Percentiles rank a stretch among this genome's conserved stretches.
Conservation (phyloP, 202 grass and related monocot genomes). For the Hordeum pubiflorum region DNA sequence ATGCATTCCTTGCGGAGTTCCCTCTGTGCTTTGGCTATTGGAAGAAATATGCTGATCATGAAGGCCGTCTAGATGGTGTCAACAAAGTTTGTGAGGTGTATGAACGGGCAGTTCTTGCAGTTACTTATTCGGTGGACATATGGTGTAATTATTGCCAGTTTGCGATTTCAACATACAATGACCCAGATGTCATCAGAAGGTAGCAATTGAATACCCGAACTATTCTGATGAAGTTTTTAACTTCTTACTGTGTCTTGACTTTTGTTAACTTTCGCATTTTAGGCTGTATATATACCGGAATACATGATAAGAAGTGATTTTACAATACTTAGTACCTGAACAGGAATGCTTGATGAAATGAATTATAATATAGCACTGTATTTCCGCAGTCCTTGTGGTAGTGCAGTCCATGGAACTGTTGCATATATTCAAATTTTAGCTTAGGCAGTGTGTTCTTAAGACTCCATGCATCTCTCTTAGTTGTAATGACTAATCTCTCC, state of each 20-base stretch:
- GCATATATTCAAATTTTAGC: not conserved
- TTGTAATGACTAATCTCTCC: not conserved
- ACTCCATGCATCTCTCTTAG: not conserved
- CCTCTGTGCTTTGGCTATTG: conserved; percentile 97
- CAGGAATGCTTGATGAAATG: conserved; percentile 15
- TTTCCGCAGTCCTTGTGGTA: not conserved
- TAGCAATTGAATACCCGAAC: conserved; percentile 4
- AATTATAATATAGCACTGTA: conserved; percentile 1
- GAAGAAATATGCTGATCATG: conserved; percentile 99
- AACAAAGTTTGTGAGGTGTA: conserved; percentile 88
- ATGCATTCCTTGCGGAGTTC: conserved; percentile 82
- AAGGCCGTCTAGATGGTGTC: conserved; percentile 58
- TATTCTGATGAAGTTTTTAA: not conserved
- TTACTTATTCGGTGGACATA: conserved; percentile 99
- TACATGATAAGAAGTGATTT: not conserved
- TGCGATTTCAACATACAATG: conserved; percentile 87
- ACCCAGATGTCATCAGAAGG: conserved; percentile 89
- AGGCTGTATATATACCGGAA: conserved; percentile 17
- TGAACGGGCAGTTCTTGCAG: conserved; percentile 88
- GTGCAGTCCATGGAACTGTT: not conserved
- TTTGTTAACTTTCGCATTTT: conserved; percentile 22
- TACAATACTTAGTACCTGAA: not conserved
- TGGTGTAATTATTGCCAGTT: conserved; percentile 90
- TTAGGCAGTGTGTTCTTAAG: not conserved
- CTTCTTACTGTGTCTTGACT: conserved; percentile 20